Conservation (phyloP, 179 eudicot species). For the Gypsophila paniculata region DNA sequence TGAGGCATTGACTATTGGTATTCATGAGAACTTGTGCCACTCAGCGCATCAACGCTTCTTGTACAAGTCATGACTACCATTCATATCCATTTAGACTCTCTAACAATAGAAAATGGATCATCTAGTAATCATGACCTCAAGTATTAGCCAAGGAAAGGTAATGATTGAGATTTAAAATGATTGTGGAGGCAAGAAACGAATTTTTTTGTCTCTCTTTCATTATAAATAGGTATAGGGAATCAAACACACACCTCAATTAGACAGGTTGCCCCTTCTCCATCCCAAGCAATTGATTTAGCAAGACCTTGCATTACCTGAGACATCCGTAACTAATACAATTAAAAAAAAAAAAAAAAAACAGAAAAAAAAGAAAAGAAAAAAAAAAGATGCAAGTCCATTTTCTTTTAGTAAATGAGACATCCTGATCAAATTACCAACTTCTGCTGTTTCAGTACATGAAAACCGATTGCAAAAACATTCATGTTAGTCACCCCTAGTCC, state of each 20-base stretch:
- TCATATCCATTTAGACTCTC: neutral
- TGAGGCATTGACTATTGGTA: neutral
- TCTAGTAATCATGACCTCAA: neutral
- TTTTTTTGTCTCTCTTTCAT: neutral
- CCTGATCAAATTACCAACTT: neutral
- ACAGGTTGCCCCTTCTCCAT: constrained; percentile 99
- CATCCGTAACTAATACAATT: no score
- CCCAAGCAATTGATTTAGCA: constrained; percentile 97
- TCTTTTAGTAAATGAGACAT: neutral
- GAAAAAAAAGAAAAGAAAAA: no score
- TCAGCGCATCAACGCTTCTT: neutral
- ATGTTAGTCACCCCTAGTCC: neutral
- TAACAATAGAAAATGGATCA: neutral
- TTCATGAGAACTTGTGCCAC: neutral
- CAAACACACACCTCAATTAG: constrained; percentile 71
- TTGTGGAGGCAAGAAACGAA: neutral
- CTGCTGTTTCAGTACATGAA: neutral
- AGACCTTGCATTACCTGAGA: constrained; percentile 99
- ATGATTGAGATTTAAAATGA: neutral
- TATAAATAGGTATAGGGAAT: neutral
- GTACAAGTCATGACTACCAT: neutral
- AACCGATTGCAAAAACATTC: neutral
- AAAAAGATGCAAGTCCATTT: neutral
- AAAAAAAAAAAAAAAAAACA: no score
- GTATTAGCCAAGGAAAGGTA: neutral